Evolutionary conservation across 257 asterid genomes (phyloP), one percentile per base, ranked within the genome.

Genomic region (Leptodermis oblonga): DNA sequence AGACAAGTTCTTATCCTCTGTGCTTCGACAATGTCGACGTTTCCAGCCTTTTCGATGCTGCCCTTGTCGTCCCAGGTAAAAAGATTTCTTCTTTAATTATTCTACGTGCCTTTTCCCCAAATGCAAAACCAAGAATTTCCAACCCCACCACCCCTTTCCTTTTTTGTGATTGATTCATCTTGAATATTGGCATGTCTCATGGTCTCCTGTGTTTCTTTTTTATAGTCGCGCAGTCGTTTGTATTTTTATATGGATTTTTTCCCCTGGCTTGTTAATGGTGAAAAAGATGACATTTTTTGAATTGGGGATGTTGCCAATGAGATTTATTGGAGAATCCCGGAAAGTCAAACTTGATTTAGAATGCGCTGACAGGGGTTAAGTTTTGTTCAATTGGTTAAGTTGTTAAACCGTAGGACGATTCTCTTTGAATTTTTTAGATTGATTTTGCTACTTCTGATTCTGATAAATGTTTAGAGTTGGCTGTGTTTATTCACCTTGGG

Each of bases 21-120:
- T n/a, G n/a, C 72, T 68, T 67, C 46, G 25, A 43, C 53, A 33
- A 18, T 46, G 51, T 33, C 61, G 11, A 56, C 42, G 69, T 25
- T 67, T 25, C 31, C 49, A 18, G 18, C 4, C 49, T 62, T 60
- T 46, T 39, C 18, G 28, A 1, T 28, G 54, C 39, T 41, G 12
- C 23, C 69, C 62, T 18, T 36, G n/a, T n/a, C n/a, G 25, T 23
- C 25, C 0, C 4, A 5, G 77, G 77, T 73, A 60, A 34, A 4
- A 10, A 3, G 0, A 22, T 26, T 22, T 0, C 25, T 3, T 28
- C 30, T 58, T 33, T 23, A 3, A 4, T 22, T 12, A 2, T 17
- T 18, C 0, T 31, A 4, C 59, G 48, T 55, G 60, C 46, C 20
- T n/a, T 14, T 5, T 36, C 14, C 49, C 12, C 49, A 4, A 20